Conservation (phyloP, 2,329 filamentous ascomycete species). For the Talaromyces sp. region DNA sequence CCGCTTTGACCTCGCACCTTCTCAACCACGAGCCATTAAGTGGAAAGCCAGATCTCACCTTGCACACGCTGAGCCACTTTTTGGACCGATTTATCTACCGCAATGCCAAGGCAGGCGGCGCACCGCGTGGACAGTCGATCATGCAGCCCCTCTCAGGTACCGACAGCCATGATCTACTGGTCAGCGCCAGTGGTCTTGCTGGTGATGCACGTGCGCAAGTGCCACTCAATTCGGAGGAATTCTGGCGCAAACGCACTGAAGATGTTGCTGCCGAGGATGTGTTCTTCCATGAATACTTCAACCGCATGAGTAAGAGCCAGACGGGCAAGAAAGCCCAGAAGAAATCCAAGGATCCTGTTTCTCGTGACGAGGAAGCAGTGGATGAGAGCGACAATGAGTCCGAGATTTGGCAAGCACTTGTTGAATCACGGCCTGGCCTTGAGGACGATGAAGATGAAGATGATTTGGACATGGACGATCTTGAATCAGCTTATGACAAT, state of each 20-base stretch:
- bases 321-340: slow-evolving; percentile 56
- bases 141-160: slow-evolving; percentile 85
- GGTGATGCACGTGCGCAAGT: slow-evolving; percentile 57
- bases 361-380: slow-evolving; percentile 39
- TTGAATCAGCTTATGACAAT: slow-evolving; percentile 51
- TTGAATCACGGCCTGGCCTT: slow-evolving; percentile 73
- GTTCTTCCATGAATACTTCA: slow-evolving; percentile 98
- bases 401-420: slow-evolving; percentile 88
- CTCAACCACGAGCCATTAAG: slow-evolving; percentile 67
- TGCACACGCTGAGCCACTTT: slow-evolving; percentile 91
- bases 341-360: slow-evolving; percentile 41
- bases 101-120: slow-evolving; percentile 69
- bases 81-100: slow-evolving; percentile 98
- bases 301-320: slow-evolving; percentile 63
- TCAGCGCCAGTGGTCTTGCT: slow-evolving; percentile 44
- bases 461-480: slow-evolving; percentile 54
- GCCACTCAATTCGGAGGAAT: slow-evolving; percentile 79
- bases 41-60: slow-evolving; percentile 83
- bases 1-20: slow-evolving; percentile 72
- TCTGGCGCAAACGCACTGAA: slow-evolving; percentile 87
- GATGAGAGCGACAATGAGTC: slow-evolving; percentile 64
- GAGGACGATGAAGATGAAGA: slow-evolving; percentile 60
- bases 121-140: slow-evolving; percentile 75
- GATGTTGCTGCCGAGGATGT: slow-evolving; percentile 88
- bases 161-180: slow-evolving; percentile 58